These are phyloP conservation scores for Talaromyces wortmannii DNA, from an alignment of 495 filamentous ascomycete species.

Conservation along the genomic window DNA sequence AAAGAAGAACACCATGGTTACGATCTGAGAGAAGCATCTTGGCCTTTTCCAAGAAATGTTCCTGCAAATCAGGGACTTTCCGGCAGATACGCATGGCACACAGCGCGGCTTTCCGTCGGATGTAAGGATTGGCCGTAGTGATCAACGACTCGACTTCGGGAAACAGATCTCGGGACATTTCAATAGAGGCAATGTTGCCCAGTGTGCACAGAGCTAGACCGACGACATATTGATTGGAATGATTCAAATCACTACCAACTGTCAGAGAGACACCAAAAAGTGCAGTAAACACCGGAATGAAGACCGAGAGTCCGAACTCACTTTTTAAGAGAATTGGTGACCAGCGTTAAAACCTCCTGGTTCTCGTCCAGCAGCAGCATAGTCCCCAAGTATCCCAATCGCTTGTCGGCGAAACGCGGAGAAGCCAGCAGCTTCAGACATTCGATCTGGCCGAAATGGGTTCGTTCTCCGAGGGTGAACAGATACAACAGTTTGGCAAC, in stretches of 20 bases:
- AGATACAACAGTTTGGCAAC: conserved; percentile 97
- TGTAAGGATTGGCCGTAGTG: conserved; percentile 92
- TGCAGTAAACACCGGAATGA: too few relatives aligned
- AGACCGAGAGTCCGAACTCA: conserved; percentile 26
- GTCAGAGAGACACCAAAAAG: conserved; percentile 3
- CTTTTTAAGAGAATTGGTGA: conserved; percentile 98
- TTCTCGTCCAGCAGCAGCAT: conserved; percentile 97
- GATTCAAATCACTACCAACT: conserved; percentile 72
- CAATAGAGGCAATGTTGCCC: conserved; percentile 93
- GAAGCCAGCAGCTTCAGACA: conserved; percentile 96
- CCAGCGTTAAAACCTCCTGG: conserved; percentile 92
- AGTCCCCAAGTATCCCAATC: conserved; percentile 90
- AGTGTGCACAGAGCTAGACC: conserved; percentile 92
- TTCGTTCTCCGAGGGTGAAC: conserved; percentile 96
- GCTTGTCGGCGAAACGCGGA: conserved; percentile 95
- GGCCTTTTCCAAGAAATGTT: conserved; percentile 93
- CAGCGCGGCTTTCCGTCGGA: conserved; percentile 93
- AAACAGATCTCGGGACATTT: conserved; percentile 98
- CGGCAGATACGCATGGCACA: conserved; percentile 99
- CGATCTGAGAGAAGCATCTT: conserved; percentile 80
- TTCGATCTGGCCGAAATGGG: conserved; percentile 99
- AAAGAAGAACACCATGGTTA: conserved; percentile 92
- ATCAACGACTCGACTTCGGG: conserved; percentile 86
- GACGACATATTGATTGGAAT: conserved; percentile 98
- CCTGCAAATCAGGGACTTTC: conserved; percentile 94